phyloP scores from a whole-genome alignment of 495 filamentous ascomycete genomes.

The Aspergillus hancockii region DNA sequence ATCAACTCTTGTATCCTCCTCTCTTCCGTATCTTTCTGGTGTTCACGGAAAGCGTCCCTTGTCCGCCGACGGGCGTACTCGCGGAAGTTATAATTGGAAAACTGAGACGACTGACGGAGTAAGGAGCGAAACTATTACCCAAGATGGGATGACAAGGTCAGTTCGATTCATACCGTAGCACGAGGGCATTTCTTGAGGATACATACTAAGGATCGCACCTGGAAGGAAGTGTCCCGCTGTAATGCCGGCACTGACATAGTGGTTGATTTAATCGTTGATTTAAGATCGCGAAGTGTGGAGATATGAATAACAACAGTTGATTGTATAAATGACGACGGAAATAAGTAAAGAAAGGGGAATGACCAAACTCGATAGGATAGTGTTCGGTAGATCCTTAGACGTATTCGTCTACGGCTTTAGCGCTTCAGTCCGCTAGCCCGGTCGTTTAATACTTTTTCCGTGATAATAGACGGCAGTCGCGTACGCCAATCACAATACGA shows the following conservation, averaged over 20 bases:
- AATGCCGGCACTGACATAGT: conserved; percentile 54
- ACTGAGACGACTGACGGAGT: conserved; percentile 81
- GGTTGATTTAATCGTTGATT: conserved; percentile 10
- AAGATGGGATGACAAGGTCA: not conserved
- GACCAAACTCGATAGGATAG: not conserved
- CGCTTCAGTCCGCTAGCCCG: not conserved
- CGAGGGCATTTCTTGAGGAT: not conserved
- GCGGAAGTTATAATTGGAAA: conserved; percentile 93
- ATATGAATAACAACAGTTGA: conserved; percentile 17
- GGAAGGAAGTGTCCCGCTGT: conserved; percentile 65
- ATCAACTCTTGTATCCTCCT: conserved; percentile 83
- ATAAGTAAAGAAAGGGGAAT: not conserved
- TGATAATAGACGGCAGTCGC: not conserved
- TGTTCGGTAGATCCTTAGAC: not conserved
- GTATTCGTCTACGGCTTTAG: not conserved
- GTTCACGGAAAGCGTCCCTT: conserved; percentile 82
- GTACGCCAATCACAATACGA: not conserved
- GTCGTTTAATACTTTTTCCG: not conserved
- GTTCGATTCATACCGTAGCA: not conserved
- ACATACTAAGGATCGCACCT: conserved; percentile 71
- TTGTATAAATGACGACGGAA: conserved; percentile 2
- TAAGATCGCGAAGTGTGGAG: conserved; percentile 34
- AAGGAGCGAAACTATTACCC: conserved; percentile 80
- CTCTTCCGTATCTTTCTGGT: conserved; percentile 66
- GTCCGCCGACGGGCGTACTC: conserved; percentile 93